These are phyloP conservation scores for Fusarium sp. DNA, from an alignment of 2,329 filamentous ascomycete species.

Conservation along the genomic window DNA sequence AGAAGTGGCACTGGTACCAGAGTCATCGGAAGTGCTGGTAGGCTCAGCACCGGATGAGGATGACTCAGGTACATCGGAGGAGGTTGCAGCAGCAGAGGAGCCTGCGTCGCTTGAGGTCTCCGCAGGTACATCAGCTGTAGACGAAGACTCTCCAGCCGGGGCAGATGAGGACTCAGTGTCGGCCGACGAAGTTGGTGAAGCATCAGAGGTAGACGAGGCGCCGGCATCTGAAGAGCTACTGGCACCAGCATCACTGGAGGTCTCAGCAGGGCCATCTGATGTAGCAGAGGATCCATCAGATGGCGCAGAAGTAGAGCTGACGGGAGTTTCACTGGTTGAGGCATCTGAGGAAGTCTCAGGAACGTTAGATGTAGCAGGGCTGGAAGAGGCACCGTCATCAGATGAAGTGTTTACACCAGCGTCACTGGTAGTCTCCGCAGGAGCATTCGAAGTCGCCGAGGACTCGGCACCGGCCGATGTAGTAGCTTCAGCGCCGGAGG, in stretches of 20 bases:
- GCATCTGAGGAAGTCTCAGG: neutral
- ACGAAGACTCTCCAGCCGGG: neutral
- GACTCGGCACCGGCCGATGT: neutral
- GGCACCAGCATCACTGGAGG: neutral
- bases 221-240: neutral
- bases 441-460: neutral
- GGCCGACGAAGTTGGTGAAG: neutral
- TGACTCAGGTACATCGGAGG: neutral
- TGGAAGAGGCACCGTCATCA: neutral
- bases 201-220: neutral
- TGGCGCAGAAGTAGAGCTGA: neutral
- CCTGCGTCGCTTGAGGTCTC: neutral
- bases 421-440: neutral
- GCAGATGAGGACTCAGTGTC: neutral
- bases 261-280: neutral
- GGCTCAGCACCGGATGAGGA: neutral
- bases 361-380: neutral
- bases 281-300: neutral
- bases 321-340: neutral
- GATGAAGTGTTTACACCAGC: neutral
- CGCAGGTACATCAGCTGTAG: neutral
- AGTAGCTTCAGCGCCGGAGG: neutral
- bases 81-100: neutral
- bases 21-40: neutral
- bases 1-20: neutral